Evolutionary conservation across 306 rosid genomes (phyloP).

Genomic region (Fagus crenata): DNA sequence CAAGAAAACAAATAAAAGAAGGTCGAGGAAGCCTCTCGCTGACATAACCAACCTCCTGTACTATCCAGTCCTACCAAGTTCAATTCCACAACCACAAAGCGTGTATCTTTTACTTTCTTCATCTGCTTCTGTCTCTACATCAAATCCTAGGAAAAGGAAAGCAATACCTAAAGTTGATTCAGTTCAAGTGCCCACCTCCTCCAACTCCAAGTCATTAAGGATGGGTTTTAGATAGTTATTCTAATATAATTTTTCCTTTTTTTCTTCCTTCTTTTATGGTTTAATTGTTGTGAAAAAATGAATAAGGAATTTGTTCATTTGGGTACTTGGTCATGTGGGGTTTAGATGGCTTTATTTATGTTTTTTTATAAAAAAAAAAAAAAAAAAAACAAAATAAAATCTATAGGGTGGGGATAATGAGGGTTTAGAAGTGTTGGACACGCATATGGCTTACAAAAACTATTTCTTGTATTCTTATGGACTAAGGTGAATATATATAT

Average conservation of each 20-base stretch:
- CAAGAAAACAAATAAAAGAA: not conserved
- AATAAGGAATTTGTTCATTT: no score
- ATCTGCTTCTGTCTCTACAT: slow-evolving; percentile 10
- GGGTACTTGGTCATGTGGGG: no score
- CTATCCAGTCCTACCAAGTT: not conserved
- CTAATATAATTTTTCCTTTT: not conserved
- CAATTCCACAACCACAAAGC: not conserved
- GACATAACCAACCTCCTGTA: not conserved
- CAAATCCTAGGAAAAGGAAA: slow-evolving; percentile 18
- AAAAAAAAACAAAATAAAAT: no score
- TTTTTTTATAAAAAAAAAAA: no score
- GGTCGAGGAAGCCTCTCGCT: not conserved
- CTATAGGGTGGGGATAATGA: no score
- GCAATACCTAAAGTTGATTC: not conserved
- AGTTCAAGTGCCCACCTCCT: not conserved
- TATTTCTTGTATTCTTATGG: no score
- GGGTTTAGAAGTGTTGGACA: no score
- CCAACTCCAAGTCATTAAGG: slow-evolving; percentile 22
- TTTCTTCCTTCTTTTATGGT: not conserved
- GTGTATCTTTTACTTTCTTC: not conserved
- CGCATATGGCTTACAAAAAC: no score
- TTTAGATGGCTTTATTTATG: no score
- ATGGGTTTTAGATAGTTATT: slow-evolving; percentile 47
- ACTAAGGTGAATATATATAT: no score
- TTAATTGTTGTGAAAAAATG: no score